Evolutionary conservation across 2,329 filamentous ascomycete genomes (phyloP).

Genomic region (Neonectria magnoliae): DNA sequence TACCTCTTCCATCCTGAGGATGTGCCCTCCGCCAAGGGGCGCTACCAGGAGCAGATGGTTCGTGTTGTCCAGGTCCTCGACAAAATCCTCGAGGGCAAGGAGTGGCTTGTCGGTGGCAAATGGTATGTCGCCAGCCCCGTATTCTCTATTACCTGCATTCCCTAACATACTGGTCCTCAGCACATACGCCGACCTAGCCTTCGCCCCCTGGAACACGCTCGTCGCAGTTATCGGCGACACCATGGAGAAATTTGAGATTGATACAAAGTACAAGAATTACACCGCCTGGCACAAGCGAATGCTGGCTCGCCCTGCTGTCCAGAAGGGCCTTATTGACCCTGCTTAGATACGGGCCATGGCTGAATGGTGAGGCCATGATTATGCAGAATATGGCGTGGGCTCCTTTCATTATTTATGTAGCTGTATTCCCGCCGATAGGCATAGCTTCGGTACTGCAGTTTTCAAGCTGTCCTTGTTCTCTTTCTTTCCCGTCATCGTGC

Average conservation of each 20-base stretch:
- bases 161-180: constrained; percentile 23
- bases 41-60: constrained; percentile 44
- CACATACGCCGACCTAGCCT: constrained; percentile 49
- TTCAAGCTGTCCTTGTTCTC: background rate
- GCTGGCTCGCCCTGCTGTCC: constrained; percentile 43
- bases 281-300: constrained; percentile 48
- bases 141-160: background rate
- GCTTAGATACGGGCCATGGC: background rate
- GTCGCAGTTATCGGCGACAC: constrained; percentile 28
- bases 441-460: background rate
- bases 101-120: constrained; percentile 50
- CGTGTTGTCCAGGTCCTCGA: constrained; percentile 48
- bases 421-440: background rate
- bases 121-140: constrained; percentile 34
- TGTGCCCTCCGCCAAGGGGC: constrained; percentile 43
- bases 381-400: constrained; percentile 5
- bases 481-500: background rate
- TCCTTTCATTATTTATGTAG: background rate
- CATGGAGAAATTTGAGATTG: constrained; percentile 39
- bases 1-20: constrained; percentile 42
- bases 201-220: constrained; percentile 44
- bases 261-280: constrained; percentile 49
- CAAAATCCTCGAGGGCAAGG: constrained; percentile 45
- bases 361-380: background rate
- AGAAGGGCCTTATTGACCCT: constrained; percentile 5